Conservation (phyloP, 2,329 filamentous ascomycete genomes). For the Rutstroemia sp. region DNA sequence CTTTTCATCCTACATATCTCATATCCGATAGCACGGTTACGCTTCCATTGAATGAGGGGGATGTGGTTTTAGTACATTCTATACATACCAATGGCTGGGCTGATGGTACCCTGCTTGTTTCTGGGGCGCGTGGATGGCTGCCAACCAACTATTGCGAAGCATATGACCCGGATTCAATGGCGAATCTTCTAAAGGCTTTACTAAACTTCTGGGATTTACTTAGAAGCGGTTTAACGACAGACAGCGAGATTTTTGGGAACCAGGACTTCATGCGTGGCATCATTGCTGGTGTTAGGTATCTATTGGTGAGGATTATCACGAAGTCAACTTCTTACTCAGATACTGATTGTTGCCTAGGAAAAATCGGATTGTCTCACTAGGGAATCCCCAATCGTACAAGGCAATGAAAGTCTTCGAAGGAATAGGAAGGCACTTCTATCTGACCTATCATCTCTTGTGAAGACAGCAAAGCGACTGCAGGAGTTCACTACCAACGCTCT, state of each 20-base stretch:
- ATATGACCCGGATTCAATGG: constrained; percentile 84
- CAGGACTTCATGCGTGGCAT: constrained; percentile 93
- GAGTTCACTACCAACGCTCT: constrained; percentile 47
- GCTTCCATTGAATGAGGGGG: constrained; percentile 79
- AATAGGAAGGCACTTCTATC: constrained; percentile 83
- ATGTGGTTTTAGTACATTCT: constrained; percentile 89
- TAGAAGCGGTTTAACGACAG: constrained; percentile 67
- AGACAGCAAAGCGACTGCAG: constrained; percentile 78
- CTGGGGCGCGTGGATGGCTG: constrained; percentile 86
- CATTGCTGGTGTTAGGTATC: constrained; percentile 84
- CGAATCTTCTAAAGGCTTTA: constrained; percentile 74
- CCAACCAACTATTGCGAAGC: constrained; percentile 97
- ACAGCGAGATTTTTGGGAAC: constrained; percentile 73
- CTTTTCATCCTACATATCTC: constrained; percentile 73
- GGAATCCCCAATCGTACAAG: constrained; percentile 67
- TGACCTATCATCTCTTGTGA: constrained; percentile 83
- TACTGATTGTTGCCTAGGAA: constrained; percentile 50
- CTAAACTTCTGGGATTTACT: constrained; percentile 91
- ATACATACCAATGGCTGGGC: constrained; percentile 99
- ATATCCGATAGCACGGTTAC: constrained; percentile 83
- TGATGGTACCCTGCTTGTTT: constrained; percentile 81
- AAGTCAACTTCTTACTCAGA: background rate
- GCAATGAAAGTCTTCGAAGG: constrained; percentile 67
- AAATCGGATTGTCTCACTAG: constrained; percentile 79
- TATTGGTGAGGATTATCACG: constrained; percentile 58